Conservation (phyloP, 192 early-diverging fungal genomes). For the Gigaspora rosea region DNA sequence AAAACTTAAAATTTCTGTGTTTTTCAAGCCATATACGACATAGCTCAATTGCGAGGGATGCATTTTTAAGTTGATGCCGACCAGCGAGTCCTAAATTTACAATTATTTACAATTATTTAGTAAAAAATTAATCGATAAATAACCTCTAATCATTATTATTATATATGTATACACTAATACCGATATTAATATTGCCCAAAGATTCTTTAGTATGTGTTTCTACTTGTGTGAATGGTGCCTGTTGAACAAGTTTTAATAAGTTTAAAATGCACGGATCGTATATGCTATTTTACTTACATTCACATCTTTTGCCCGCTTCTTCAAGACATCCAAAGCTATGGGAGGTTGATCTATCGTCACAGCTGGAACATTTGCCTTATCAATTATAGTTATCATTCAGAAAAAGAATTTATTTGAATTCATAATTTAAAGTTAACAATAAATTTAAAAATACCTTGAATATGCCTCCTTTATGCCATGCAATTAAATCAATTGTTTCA, state of each 20-base stretch:
- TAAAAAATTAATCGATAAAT: too few relatives aligned
- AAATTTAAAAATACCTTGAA: conserved; percentile 50
- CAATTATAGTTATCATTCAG: too few relatives aligned
- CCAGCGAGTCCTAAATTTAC: conserved; percentile 70
- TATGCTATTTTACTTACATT: conserved; percentile 42
- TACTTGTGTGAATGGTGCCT: too few relatives aligned
- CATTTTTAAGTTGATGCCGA: conserved; percentile 84
- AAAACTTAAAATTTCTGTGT: conserved; percentile 37
- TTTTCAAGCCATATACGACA: conserved; percentile 69
- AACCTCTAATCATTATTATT: too few relatives aligned
- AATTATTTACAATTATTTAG: not conserved
- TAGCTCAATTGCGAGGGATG: conserved; percentile 73
- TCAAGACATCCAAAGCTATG: conserved; percentile 68
- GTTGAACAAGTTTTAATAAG: too few relatives aligned
- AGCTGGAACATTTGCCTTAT: conserved; percentile 57
- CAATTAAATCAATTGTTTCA: conserved; percentile 73
- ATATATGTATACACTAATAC: too few relatives aligned
- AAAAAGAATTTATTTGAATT: too few relatives aligned
- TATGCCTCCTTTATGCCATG: conserved; percentile 86
- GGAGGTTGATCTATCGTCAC: conserved; percentile 71
- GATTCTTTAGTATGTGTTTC: too few relatives aligned
- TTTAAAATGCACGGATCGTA: too few relatives aligned
- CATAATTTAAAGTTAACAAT: too few relatives aligned
- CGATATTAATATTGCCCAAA: too few relatives aligned
- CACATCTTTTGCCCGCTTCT: conserved; percentile 66